Evolutionary conservation across 768 basidiomycete genomes (phyloP), one percentile per base, ranked within the genome.

Genomic region (Suillus cothurnatus): DNA sequence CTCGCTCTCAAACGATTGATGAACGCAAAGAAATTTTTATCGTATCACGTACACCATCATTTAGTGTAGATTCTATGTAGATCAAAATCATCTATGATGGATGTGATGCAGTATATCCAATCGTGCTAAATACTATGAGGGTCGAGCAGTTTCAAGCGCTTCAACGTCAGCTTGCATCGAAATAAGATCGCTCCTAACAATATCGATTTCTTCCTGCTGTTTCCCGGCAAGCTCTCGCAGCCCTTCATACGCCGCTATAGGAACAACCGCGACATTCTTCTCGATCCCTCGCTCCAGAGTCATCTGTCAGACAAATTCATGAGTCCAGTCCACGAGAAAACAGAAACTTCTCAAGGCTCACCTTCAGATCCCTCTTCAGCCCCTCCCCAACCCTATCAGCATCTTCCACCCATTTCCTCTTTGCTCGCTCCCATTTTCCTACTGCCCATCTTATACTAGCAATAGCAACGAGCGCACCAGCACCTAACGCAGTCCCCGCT

Each of bases 351-450:
- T 36, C 63, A 56, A 17, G 39, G 68, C 81, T 50, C 71, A 89
- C 91, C 81, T 82, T 80, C 26, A 92, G 75, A 74, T 93, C 90
- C 53, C 90, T 80, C 55, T 83, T 81, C 43, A 91, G 78, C 0
- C 91, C 88, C 57, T 87, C 80, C 7, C 85, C 84, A 4, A 91
- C 80, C 58, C 91, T 80, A 23, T 70, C 71, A 81, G 86, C 89
- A 72, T 92, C 90, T 61, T 84, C 81, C 85, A 85, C 84, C 90
- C 91, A 94, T 65, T 77, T 79, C 63, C 75, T 78, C 73, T 90
- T 89, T 4, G 86, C 86, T 68, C 81, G 85, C 64, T 92, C 89
- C 90, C 91, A 93, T 65, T 79, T 80, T 15, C 85, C 84, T 6
- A 89, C 80, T 2, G 83, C 84, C 88, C 88, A 91, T 49, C 90